Conservation (phyloP, 2,329 filamentous ascomycete genomes). For the Colletotrichum gigasporum region DNA sequence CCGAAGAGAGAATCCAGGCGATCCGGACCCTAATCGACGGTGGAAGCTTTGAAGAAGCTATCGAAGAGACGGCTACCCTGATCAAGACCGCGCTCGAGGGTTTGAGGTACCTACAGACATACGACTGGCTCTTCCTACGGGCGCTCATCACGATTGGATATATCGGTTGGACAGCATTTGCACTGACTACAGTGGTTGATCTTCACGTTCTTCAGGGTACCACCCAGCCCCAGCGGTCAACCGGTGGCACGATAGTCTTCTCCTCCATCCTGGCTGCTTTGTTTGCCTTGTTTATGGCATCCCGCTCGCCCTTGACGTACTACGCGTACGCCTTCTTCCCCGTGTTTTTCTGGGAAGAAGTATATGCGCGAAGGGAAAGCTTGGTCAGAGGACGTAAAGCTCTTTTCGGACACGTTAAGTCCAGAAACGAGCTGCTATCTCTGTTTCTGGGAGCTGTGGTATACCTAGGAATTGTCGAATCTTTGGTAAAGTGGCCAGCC, state of each 20-base stretch:
- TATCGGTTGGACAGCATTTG: conserved; percentile 94
- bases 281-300: conserved; percentile 82
- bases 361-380: conserved; percentile 80
- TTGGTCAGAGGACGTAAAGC: conserved; percentile 72
- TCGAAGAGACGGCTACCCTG: conserved; percentile 78
- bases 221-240: conserved; percentile 70
- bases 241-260: conserved; percentile 71
- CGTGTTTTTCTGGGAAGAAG: conserved; percentile 95
- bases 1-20: conserved; percentile 72
- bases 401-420: conserved; percentile 75
- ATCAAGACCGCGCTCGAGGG: conserved; percentile 83
- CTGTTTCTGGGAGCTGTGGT: conserved; percentile 71
- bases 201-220: conserved; percentile 83
- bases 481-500: neutral
- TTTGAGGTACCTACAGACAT: conserved; percentile 93
- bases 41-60: conserved; percentile 78
- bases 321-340: conserved; percentile 95
- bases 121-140: conserved; percentile 96
- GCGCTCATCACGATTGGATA: conserved; percentile 91
- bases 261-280: conserved; percentile 78
- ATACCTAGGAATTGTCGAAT: conserved; percentile 61
- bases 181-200: conserved; percentile 87
- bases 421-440: conserved; percentile 63
- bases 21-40: conserved; percentile 75
- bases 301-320: conserved; percentile 83